A percentile compares a stretch with the other conserved stretches of the same genome.
Conservation (phyloP, 768 basidiomycete genomes). For the Suillus ampliporus region DNA sequence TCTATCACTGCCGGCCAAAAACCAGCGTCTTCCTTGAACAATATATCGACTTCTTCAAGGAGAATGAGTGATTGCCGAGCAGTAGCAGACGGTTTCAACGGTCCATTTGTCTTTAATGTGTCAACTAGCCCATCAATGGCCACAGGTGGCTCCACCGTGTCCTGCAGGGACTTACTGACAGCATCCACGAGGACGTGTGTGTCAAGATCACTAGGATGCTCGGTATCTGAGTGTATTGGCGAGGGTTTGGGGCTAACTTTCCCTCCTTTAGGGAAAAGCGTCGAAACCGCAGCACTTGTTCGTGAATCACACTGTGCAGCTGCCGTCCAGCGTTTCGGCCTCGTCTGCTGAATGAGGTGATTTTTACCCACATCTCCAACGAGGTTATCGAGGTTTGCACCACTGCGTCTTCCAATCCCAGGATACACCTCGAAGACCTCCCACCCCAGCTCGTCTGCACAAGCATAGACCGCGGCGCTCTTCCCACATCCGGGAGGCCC, state of each 20-base stretch:
- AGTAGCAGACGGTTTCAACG: conserved; percentile 14
- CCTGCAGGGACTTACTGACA: conserved; percentile 9
- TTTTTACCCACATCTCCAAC: conserved; percentile 95
- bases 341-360: conserved; percentile 64
- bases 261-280: conserved; percentile 23
- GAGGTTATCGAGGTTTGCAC: conserved; percentile 74
- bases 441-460: conserved; percentile 93
- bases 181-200: conserved; percentile 9
- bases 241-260: conserved; percentile 8
- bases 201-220: conserved; percentile 13
- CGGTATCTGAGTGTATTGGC: conserved; percentile 30
- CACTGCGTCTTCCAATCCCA: conserved; percentile 89
- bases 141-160: conserved; percentile 12
- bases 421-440: conserved; percentile 97
- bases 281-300: conserved; percentile 18
- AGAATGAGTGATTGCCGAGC: conserved; percentile 88
- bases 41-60: conserved; percentile 93
- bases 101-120: conserved; percentile 9
- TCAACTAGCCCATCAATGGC: conserved; percentile 5
- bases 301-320: conserved; percentile 14
- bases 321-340: conserved; percentile 13
- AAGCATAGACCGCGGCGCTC: conserved; percentile 91
- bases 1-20: conserved; percentile 87
- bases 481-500: conserved; percentile 91
- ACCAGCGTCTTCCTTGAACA: conserved; percentile 84